Percentiles rank a stretch among this genome's conserved stretches.
These are phyloP conservation scores for Fusarium nurragi DNA, from an alignment of 2,329 filamentous ascomycete genomes.

Conservation along the genomic window DNA sequence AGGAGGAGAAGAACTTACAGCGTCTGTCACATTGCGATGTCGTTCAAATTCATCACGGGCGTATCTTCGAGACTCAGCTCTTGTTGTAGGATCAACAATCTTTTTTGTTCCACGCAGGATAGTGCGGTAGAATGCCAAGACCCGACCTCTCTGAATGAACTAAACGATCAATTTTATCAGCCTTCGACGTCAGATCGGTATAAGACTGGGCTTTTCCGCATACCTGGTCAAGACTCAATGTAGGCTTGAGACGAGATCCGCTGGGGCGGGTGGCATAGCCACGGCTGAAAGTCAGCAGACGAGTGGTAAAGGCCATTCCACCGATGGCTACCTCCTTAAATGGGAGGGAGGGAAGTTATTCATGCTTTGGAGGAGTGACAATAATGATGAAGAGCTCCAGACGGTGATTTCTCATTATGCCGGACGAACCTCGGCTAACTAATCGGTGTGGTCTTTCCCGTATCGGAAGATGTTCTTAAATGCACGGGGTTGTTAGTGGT, in stretches of 20 bases:
- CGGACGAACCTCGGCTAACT: constrained; percentile 38
- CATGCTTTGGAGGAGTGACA: constrained; percentile 11
- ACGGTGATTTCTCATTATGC: constrained; percentile 12
- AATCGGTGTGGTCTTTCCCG: background rate
- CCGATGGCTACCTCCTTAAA: constrained; percentile 34
- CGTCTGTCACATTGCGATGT: constrained; percentile 64
- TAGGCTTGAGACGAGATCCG: constrained; percentile 46
- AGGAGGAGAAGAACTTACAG: constrained; percentile 54
- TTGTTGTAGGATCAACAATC: constrained; percentile 62
- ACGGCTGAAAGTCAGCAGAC: constrained; percentile 45
- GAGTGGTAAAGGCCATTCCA: constrained; percentile 43
- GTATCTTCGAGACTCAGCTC: constrained; percentile 65
- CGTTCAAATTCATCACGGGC: constrained; percentile 70
- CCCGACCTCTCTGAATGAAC: constrained; percentile 68
- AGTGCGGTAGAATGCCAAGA: constrained; percentile 65
- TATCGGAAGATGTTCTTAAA: background rate
- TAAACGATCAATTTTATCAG: constrained; percentile 43
- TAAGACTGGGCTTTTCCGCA: background rate
- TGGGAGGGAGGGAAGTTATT: constrained; percentile 3
- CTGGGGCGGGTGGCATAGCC: constrained; percentile 49
- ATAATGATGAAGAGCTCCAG: constrained; percentile 34
- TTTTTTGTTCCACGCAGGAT: constrained; percentile 64
- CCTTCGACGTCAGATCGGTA: background rate
- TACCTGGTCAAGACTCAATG: constrained; percentile 69
- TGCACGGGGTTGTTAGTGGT: constrained; percentile 25